These are phyloP conservation scores for Metarhizium album DNA, from an alignment of 2,329 filamentous ascomycete genomes.

Conservation along the genomic window DNA sequence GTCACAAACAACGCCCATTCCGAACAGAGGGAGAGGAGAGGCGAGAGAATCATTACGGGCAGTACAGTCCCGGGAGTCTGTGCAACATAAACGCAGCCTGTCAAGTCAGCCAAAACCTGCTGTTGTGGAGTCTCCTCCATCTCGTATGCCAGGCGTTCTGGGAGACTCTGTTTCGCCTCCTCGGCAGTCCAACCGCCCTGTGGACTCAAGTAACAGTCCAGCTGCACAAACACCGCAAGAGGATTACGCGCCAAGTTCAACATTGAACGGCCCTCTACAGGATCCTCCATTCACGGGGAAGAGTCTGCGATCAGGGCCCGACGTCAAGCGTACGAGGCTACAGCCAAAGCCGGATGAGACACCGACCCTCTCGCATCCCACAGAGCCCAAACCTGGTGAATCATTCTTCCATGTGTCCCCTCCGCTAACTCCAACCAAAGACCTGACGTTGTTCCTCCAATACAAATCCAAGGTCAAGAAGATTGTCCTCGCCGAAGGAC, in stretches of 20 bases:
- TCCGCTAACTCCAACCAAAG: constrained; percentile 58
- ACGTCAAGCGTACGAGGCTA: constrained; percentile 9
- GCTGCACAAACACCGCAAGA: constrained; percentile 54
- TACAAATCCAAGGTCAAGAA: constrained; percentile 98
- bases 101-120: constrained; percentile 33
- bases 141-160: constrained; percentile 49
- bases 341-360: constrained; percentile 14
- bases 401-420: constrained; percentile 52
- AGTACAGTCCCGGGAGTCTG: constrained; percentile 43
- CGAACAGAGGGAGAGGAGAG: constrained; percentile 71
- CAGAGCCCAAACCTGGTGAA: constrained; percentile 33
- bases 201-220: constrained; percentile 10
- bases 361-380: constrained; percentile 15
- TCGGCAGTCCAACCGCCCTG: constrained; percentile 12
- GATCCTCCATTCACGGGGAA: constrained; percentile 28
- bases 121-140: constrained; percentile 48
- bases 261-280: constrained; percentile 45
- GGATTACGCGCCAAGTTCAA: constrained; percentile 47
- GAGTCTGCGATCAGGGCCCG: constrained; percentile 6
- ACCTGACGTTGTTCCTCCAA: constrained; percentile 87
- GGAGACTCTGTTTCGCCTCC: constrained; percentile 39
- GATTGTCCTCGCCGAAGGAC: constrained; percentile 77
- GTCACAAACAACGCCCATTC: constrained; percentile 69
- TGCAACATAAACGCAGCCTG: constrained; percentile 37
- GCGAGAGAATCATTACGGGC: constrained; percentile 73